Conservation (phyloP, 768 basidiomycete genomes). For the Collybiopsis luxurians region DNA sequence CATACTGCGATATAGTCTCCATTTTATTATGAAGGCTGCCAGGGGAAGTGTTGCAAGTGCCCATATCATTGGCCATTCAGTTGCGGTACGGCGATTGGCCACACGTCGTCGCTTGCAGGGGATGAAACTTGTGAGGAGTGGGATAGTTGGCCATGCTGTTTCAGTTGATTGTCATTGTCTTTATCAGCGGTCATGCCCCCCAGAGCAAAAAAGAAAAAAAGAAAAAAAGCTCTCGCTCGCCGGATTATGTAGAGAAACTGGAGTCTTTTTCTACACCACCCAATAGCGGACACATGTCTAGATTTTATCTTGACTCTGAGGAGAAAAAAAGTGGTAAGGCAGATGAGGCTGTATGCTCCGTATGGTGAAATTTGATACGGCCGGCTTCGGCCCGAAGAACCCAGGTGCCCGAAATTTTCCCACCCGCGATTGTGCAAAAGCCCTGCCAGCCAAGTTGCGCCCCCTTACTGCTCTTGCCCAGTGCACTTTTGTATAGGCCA, state of each 20-base stretch:
- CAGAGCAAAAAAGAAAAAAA: too few species aligned
- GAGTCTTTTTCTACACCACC: too few species aligned
- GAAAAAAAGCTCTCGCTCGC: too few species aligned
- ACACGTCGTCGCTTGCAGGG: too few species aligned
- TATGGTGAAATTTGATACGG: neutral
- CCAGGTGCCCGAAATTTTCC: constrained; percentile 3
- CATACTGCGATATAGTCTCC: neutral
- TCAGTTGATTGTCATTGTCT: too few species aligned
- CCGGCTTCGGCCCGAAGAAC: neutral
- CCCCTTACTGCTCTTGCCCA: constrained; percentile 6
- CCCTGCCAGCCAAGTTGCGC: neutral
- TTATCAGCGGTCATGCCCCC: too few species aligned
- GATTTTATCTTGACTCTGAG: too few species aligned
- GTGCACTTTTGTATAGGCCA: constrained; percentile 3
- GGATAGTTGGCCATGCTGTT: too few species aligned
- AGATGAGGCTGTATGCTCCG: neutral
- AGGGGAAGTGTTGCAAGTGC: neutral
- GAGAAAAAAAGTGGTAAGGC: too few species aligned
- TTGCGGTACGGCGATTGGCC: neutral
- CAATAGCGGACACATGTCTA: too few species aligned
- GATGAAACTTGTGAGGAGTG: too few species aligned
- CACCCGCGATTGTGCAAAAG: constrained; percentile 7
- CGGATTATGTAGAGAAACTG: too few species aligned
- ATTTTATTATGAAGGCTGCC: neutral
- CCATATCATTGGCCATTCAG: neutral